Conservation (phyloP, 1,139 yeast genomes). For the Candida sp. region DNA sequence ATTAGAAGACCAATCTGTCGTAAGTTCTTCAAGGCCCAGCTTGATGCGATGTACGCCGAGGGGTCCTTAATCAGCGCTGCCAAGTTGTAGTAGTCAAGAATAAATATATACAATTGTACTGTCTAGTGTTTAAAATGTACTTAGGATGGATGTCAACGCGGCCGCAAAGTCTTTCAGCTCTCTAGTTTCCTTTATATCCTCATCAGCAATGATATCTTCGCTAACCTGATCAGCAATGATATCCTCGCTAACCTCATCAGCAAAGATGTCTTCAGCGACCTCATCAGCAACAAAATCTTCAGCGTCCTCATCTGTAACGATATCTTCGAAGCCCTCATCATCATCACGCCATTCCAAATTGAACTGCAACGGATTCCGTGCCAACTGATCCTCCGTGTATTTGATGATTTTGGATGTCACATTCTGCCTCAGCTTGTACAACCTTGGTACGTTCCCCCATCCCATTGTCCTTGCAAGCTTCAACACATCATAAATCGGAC, state of each 20-base stretch:
- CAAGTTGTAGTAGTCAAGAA: constrained; percentile 5
- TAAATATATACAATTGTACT: background rate
- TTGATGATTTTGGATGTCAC: too few species aligned
- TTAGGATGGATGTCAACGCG: constrained; percentile 19
- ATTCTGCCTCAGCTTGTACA: constrained; percentile 26
- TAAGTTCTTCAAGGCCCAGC: constrained; percentile 43
- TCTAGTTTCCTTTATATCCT: too few species aligned
- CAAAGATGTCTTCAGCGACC: constrained; percentile 26
- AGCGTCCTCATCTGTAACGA: too few species aligned
- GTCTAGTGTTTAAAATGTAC: constrained; percentile 9
- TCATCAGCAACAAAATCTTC: background rate
- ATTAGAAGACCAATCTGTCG: constrained; percentile 35
- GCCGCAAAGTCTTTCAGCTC: too few species aligned
- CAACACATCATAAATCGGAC: constrained; percentile 33
- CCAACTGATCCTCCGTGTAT: too few species aligned
- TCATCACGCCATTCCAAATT: background rate
- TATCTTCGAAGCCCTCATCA: background rate
- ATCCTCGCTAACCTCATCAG: constrained; percentile 18
- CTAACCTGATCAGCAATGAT: constrained; percentile 14
- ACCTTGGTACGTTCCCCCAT: constrained; percentile 41
- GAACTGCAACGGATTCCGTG: constrained; percentile 12
- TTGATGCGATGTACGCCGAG: constrained; percentile 51
- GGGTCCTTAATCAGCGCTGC: constrained; percentile 16
- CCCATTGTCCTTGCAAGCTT: constrained; percentile 37
- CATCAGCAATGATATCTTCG: constrained; percentile 16